phyloP scores from a whole-genome alignment of 2,329 filamentous ascomycete genomes.

The Cladosporium sphaerospermum region DNA sequence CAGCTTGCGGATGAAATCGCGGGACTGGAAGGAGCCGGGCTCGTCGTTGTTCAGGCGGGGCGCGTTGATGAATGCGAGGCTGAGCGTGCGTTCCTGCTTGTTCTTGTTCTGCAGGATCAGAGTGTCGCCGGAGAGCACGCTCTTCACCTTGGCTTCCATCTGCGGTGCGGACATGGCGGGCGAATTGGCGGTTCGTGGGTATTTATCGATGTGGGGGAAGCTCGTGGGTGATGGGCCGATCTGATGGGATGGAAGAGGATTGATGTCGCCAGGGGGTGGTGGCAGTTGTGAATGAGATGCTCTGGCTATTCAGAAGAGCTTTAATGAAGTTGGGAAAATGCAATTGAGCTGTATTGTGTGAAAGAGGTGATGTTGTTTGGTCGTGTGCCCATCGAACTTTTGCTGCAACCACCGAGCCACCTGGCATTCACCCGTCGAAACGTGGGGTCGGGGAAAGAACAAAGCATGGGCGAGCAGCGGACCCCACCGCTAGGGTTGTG shows the following conservation, averaged over 20 bases:
- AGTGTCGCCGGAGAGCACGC: constrained; percentile 88
- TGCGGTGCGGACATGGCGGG: constrained; percentile 23
- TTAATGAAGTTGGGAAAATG: not conserved
- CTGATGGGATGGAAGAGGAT: not conserved
- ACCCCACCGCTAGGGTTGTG: too few species aligned
- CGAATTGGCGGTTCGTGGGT: not conserved
- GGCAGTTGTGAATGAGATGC: not conserved
- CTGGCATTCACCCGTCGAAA: not conserved
- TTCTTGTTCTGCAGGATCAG: constrained; percentile 79
- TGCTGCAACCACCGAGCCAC: not conserved
- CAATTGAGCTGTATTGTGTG: not conserved
- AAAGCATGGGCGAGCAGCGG: too few species aligned
- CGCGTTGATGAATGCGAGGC: constrained; percentile 85
- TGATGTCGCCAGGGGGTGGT: not conserved
- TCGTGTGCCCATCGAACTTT: not conserved
- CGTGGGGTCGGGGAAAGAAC: not conserved
- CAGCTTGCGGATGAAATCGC: constrained; percentile 81
- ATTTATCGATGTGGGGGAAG: constrained; percentile 2
- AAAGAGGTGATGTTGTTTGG: not conserved
- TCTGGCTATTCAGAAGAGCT: not conserved
- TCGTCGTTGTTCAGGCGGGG: constrained; percentile 53
- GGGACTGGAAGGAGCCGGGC: constrained; percentile 86
- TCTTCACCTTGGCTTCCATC: constrained; percentile 76
- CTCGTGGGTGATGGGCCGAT: not conserved
- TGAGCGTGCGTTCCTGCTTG: constrained; percentile 75